Conservation (phyloP, 306 rosid species). For the Pyrus betulifolia region DNA sequence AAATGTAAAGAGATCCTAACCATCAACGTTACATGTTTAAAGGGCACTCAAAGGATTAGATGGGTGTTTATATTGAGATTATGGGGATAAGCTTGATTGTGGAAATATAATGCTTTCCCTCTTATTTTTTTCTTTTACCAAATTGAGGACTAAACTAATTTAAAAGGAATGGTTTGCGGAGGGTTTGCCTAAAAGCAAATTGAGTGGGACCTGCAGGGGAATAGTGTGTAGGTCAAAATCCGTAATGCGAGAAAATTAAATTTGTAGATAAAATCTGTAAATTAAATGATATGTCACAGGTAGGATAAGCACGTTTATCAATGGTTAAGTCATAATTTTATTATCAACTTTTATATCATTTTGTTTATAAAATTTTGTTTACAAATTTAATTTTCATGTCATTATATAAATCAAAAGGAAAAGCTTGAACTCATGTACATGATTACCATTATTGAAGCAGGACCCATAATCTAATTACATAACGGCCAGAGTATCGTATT, state of each 20-base stretch:
- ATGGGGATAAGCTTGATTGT: background rate
- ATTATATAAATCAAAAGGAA: background rate
- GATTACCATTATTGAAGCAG: background rate
- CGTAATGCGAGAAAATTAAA: too few relatives aligned
- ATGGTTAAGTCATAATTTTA: too few relatives aligned
- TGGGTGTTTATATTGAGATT: background rate
- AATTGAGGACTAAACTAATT: background rate
- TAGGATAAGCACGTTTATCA: too few relatives aligned
- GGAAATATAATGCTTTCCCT: background rate
- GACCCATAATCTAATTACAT: background rate
- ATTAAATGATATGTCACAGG: too few relatives aligned
- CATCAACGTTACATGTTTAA: background rate
- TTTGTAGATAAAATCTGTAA: too few relatives aligned
- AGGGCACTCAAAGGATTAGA: background rate
- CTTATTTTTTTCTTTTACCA: background rate
- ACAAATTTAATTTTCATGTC: too few relatives aligned
- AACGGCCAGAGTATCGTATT: background rate
- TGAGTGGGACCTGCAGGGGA: background rate
- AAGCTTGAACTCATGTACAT: background rate
- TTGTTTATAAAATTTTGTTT: too few relatives aligned
- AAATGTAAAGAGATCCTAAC: slow-evolving; percentile 1
- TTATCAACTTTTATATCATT: too few relatives aligned
- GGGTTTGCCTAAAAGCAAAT: background rate
- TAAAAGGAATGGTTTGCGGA: background rate
- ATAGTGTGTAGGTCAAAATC: background rate